phyloP scores from a whole-genome alignment of 345 rosid species.

The Adansonia digitata region DNA sequence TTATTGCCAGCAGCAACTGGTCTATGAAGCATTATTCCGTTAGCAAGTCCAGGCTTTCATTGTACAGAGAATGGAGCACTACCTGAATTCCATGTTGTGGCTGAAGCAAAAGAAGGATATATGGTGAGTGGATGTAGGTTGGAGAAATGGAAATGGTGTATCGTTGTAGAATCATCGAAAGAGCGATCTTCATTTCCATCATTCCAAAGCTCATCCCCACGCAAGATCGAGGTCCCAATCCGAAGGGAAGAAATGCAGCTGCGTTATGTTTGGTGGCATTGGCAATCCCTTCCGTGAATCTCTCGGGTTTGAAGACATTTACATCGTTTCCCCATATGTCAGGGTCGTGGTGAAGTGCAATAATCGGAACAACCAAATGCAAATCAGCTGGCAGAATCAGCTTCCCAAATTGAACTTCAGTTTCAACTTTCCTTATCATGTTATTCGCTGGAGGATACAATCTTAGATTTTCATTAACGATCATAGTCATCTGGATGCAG shows the following conservation, averaged over 20 bases:
- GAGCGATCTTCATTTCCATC: constrained; percentile 23
- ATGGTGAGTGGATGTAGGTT: not conserved
- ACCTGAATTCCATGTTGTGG: constrained; percentile 9
- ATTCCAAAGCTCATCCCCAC: constrained; percentile 33
- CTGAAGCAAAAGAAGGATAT: not conserved
- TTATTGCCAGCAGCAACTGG: not conserved
- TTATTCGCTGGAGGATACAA: not conserved
- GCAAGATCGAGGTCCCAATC: constrained; percentile 29
- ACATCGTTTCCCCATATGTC: constrained; percentile 2
- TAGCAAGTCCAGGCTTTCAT: not conserved
- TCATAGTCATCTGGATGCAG: constrained; percentile 5
- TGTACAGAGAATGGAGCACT: not conserved
- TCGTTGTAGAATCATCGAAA: constrained; percentile 1
- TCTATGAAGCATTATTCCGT: not conserved
- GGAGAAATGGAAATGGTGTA: not conserved
- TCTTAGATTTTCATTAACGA: constrained; percentile 1
- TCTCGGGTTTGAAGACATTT: not conserved
- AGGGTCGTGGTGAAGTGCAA: constrained; percentile 4
- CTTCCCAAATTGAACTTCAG: not conserved
- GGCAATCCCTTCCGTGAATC: not conserved
- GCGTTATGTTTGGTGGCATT: not conserved
- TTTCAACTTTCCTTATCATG: not conserved
- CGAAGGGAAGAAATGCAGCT: not conserved
- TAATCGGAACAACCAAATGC: not conserved
- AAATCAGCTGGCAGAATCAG: not conserved